phyloP scores from a whole-genome alignment of 2,329 filamentous ascomycete genomes.

The Escovopsis sp. region DNA sequence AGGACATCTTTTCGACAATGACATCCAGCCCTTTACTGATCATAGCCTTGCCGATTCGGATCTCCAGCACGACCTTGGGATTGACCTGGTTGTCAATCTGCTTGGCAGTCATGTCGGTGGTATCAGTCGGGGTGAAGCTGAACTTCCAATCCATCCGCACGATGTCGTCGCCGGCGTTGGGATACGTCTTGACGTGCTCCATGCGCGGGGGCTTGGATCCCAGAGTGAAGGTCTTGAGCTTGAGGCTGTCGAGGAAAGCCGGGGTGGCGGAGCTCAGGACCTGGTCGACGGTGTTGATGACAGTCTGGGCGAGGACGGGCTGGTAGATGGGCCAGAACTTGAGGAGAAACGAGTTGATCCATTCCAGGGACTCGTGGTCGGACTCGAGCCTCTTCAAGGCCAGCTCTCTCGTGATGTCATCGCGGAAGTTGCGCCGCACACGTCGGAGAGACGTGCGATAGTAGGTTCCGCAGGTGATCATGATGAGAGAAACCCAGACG shows the following conservation, averaged over 20 bases:
- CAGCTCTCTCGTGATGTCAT: slow-evolving; percentile 83
- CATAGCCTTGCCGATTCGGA: slow-evolving; percentile 88
- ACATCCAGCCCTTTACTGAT: slow-evolving; percentile 95
- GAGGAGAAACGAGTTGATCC: slow-evolving; percentile 97
- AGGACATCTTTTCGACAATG: slow-evolving; percentile 96
- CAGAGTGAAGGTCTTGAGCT: slow-evolving; percentile 84
- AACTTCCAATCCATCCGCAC: slow-evolving; percentile 99
- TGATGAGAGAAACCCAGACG: slow-evolving; percentile 84
- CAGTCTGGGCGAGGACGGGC: slow-evolving; percentile 78
- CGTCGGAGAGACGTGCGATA: slow-evolving; percentile 91
- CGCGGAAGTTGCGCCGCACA: slow-evolving; percentile 87
- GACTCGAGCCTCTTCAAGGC: slow-evolving; percentile 76
- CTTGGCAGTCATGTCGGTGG: slow-evolving; percentile 73
- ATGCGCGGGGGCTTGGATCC: slow-evolving; percentile 90
- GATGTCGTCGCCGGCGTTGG: slow-evolving; percentile 85
- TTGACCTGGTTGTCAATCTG: slow-evolving; percentile 95
- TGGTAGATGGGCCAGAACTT: slow-evolving; percentile 99
- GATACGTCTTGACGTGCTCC: slow-evolving; percentile 97
- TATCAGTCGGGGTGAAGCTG: slow-evolving; percentile 95
- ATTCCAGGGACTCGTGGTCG: slow-evolving; percentile 85
- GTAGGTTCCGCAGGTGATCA: slow-evolving; percentile 86
- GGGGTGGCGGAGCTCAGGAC: slow-evolving; percentile 87
- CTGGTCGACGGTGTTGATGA: slow-evolving; percentile 90
- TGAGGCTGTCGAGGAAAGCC: slow-evolving; percentile 81
- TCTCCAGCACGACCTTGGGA: slow-evolving; percentile 89